A percentile compares a stretch with the other conserved stretches of the same genome.
Evolutionary conservation across 2,329 filamentous ascomycete genomes (phyloP).

Genomic region (Epichloe festucae): DNA sequence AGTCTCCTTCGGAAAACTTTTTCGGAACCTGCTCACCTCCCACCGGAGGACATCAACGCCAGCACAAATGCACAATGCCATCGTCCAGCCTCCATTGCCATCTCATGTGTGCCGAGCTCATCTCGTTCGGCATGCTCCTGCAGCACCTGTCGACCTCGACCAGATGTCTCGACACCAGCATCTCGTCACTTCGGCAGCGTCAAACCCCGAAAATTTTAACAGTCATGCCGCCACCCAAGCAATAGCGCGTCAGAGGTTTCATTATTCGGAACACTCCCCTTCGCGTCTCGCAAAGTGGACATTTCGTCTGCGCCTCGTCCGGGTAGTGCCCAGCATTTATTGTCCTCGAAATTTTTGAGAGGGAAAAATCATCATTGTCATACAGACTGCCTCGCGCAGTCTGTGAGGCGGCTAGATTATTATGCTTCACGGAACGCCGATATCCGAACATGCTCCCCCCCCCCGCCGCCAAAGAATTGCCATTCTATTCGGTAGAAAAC

Average conservation of each 20-base stretch:
- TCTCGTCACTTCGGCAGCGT: not conserved
- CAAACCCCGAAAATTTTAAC: not conserved
- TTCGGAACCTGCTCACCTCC: not conserved
- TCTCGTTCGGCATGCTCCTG: conserved; percentile 24
- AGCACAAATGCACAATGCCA: not conserved
- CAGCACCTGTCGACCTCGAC: conserved; percentile 21
- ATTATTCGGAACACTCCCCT: no score
- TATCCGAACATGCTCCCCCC: no score
- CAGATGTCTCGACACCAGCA: conserved; percentile 5
- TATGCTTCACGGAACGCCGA: no score
- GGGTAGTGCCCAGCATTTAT: no score
- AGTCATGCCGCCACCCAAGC: not conserved
- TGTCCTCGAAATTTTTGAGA: no score
- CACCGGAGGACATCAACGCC: not conserved
- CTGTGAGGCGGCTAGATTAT: no score
- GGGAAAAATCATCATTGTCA: not conserved
- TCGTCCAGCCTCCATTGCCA: conserved; percentile 14
- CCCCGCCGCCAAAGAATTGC: no score
- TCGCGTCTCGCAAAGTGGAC: no score
- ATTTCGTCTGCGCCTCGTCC: no score
- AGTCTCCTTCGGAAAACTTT: no score
- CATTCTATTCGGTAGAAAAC: no score
- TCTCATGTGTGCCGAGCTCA: conserved; percentile 19
- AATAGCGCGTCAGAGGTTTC: not conserved
- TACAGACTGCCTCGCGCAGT: no score